Percentiles rank a stretch among this genome's conserved stretches.
phyloP scores from a whole-genome alignment of 1,284 basidiomycete species.

The Cystobasidium slooffiae region DNA sequence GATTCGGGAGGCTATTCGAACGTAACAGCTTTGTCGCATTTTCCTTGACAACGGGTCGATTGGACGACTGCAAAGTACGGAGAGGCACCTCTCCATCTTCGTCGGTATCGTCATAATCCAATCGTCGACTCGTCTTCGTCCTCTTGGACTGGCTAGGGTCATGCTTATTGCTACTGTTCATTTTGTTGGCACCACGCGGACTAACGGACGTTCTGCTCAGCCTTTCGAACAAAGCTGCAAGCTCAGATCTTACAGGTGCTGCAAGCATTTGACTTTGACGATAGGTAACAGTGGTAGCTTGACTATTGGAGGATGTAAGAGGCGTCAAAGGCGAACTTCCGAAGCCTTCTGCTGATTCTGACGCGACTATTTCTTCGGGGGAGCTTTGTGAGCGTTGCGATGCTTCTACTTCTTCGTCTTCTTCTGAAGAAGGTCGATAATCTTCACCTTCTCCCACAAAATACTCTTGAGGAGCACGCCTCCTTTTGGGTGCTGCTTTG shows the following conservation, averaged over 20 bases:
- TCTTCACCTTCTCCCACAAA: slow-evolving; percentile 2
- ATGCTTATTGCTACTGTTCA: not conserved
- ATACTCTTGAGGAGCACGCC: not conserved
- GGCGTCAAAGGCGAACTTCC: slow-evolving; percentile 9
- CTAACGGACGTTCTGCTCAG: not conserved
- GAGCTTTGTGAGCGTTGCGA: no score
- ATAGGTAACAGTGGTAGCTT: not conserved
- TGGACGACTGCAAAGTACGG: not conserved
- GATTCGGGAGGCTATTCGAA: no score
- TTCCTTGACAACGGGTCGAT: not conserved
- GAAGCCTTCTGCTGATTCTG: not conserved
- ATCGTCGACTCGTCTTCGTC: not conserved
- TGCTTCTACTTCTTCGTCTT: not conserved
- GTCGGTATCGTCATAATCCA: slow-evolving; percentile 11
- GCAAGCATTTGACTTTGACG: no score
- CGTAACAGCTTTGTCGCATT: not conserved
- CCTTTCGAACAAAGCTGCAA: not conserved
- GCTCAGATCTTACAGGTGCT: not conserved
- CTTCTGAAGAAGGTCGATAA: not conserved
- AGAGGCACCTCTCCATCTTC: slow-evolving; percentile 17
- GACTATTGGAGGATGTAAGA: slow-evolving; percentile 5
- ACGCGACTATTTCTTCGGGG: no score
- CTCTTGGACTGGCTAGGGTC: not conserved
- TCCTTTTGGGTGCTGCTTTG: not conserved
- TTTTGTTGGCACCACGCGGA: not conserved